Conservation (phyloP, 2,329 filamentous ascomycete genomes). For the Exophiala xenobiotica region DNA sequence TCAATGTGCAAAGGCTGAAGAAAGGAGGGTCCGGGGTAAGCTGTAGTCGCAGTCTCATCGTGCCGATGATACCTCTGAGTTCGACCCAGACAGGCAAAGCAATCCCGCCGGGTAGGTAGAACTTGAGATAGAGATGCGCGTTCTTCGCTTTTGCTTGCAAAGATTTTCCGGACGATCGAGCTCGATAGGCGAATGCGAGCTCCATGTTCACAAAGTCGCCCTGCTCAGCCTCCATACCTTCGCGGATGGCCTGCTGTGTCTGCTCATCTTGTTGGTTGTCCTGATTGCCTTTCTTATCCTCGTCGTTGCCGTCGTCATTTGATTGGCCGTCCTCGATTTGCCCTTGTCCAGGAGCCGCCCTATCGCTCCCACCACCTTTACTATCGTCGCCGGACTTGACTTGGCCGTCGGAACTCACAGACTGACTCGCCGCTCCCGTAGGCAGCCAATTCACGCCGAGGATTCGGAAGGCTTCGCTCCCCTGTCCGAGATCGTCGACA, state of each 20-base stretch:
- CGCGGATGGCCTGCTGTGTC: constrained; percentile 42
- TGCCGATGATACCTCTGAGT: constrained; percentile 69
- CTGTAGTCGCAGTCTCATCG: constrained; percentile 67
- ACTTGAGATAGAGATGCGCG: constrained; percentile 69
- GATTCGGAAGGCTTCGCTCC: constrained; percentile 68
- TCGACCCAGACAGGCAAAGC: constrained; percentile 72
- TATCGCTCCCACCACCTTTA: constrained; percentile 52
- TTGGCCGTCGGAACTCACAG: constrained; percentile 60
- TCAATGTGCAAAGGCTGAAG: constrained; percentile 71
- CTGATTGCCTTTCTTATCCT: constrained; percentile 36
- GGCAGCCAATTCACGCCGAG: constrained; percentile 71
- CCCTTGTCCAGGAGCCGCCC: constrained; percentile 46
- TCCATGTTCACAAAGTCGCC: constrained; percentile 78
- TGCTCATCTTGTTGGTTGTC: constrained; percentile 41
- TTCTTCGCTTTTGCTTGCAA: constrained; percentile 66
- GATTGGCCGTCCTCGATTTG: constrained; percentile 30
- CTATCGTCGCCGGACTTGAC: constrained; percentile 44
- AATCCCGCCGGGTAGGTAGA: constrained; percentile 62
- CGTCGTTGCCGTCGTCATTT: constrained; percentile 38
- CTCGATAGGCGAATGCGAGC: constrained; percentile 70
- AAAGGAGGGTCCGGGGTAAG: constrained; percentile 75
- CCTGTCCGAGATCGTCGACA: constrained; percentile 73
- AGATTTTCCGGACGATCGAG: constrained; percentile 59
- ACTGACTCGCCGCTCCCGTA: constrained; percentile 64
- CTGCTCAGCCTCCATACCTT: constrained; percentile 73